phyloP scores from a whole-genome alignment of 345 rosid genomes.

The Eucalyptus marginata region DNA sequence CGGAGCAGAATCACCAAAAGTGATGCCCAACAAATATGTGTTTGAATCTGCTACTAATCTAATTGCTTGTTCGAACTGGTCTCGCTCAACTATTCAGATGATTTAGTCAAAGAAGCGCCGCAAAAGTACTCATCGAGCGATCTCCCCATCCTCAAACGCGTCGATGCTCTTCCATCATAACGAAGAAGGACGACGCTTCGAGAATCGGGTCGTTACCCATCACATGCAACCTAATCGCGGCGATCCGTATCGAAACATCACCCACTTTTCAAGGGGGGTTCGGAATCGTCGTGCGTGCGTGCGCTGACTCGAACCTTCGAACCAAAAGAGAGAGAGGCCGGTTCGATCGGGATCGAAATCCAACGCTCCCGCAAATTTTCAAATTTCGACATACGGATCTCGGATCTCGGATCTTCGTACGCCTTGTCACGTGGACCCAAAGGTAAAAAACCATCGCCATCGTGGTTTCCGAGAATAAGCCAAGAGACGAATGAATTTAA shows the following conservation, averaged over 20 bases:
- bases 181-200: not conserved
- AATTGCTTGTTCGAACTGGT: fast-evolving
- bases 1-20: not conserved
- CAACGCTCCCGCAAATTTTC: not conserved
- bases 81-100: fast-evolving
- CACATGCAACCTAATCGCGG: fast-evolving
- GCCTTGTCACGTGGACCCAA: not conserved
- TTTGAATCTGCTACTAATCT: not conserved
- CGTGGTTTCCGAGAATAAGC: not conserved
- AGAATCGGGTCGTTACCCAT: not conserved
- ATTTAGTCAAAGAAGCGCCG: not conserved
- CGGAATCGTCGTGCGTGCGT: not conserved
- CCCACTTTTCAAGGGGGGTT: not conserved
- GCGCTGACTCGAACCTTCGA: not conserved
- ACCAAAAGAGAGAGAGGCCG: not conserved
- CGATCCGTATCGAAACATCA: not conserved
- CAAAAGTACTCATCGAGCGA: not conserved
- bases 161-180: too few relatives aligned
- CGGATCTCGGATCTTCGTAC: not conserved
- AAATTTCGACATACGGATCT: not conserved
- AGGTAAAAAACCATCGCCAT: not conserved
- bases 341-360: not conserved
- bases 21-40: fast-evolving
- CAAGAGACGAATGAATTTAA: not conserved
- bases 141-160: fast-evolving